phyloP scores from a whole-genome alignment of 176 grass and related monocot genomes.

The Areca catechu region DNA sequence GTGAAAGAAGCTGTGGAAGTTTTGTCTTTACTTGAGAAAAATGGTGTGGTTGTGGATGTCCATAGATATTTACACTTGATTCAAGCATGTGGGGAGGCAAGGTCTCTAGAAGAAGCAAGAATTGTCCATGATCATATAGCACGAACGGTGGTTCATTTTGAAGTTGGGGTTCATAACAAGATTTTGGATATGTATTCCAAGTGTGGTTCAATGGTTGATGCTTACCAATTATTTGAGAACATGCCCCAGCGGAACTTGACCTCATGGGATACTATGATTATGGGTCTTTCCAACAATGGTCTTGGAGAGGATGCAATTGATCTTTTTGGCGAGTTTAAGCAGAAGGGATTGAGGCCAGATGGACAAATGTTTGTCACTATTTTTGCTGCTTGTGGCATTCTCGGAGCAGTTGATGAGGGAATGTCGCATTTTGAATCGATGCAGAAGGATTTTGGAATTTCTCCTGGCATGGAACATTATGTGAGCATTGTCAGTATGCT shows the following conservation, averaged over 20 bases:
- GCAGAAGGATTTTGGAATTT: slow-evolving; percentile 72
- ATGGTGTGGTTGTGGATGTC: slow-evolving; percentile 29
- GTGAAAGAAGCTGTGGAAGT: slow-evolving; percentile 70
- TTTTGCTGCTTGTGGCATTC: slow-evolving; percentile 63
- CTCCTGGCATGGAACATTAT: slow-evolving; percentile 69
- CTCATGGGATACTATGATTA: slow-evolving; percentile 76
- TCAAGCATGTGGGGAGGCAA: slow-evolving; percentile 60
- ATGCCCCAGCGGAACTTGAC: slow-evolving; percentile 56
- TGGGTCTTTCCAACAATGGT: slow-evolving; percentile 64
- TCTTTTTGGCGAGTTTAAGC: slow-evolving; percentile 54
- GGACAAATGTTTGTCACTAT: slow-evolving; percentile 49
- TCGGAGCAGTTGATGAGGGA: slow-evolving; percentile 81
- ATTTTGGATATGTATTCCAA: slow-evolving; percentile 83
- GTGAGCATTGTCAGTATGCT: slow-evolving; percentile 75
- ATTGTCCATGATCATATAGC: slow-evolving; percentile 44
- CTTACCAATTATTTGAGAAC: slow-evolving; percentile 51
- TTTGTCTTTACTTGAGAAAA: slow-evolving; percentile 40
- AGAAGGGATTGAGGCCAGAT: slow-evolving; percentile 52
- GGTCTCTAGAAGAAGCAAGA: slow-evolving; percentile 51
- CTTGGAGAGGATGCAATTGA: slow-evolving; percentile 81
- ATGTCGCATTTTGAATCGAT: slow-evolving; percentile 94
- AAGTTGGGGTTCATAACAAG: slow-evolving; percentile 57
- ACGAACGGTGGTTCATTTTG: slow-evolving; percentile 28
- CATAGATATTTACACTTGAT: slow-evolving; percentile 50
- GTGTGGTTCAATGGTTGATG: slow-evolving; percentile 73